These are phyloP conservation scores for Apium graveolens DNA, from an alignment of 129 eudicot species.

Conservation along the genomic window DNA sequence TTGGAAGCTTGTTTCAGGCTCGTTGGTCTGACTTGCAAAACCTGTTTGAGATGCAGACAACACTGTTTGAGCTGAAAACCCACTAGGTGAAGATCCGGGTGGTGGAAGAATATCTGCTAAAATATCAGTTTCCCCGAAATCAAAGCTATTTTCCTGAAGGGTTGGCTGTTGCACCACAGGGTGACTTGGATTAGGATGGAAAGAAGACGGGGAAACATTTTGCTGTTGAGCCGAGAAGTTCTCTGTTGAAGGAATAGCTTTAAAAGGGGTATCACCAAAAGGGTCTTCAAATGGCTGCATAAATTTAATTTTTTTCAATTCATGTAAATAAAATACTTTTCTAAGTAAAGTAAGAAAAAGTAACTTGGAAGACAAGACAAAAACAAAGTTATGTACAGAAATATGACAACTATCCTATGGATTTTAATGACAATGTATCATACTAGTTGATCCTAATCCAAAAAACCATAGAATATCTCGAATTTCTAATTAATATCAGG, in stretches of 20 bases:
- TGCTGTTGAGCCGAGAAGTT: conserved; percentile 39
- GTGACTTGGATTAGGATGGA: conserved; percentile 25
- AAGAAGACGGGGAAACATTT: conserved; percentile 27
- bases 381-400: background rate
- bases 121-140: conserved; percentile 50
- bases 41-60: conserved; percentile 14
- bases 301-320: background rate
- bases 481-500: background rate
- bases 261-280: conserved; percentile 91
- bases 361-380: background rate
- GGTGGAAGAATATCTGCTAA: conserved; percentile 91
- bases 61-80: conserved; percentile 19
- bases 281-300: conserved; percentile 91
- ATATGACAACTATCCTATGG: background rate
- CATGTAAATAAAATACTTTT: background rate
- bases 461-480: background rate
- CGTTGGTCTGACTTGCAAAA: conserved; percentile 18
- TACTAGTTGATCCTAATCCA: background rate
- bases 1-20: conserved; percentile 14
- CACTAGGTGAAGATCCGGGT: conserved; percentile 37
- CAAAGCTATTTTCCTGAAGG: conserved; percentile 27
- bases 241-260: conserved; percentile 55
- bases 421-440: background rate
- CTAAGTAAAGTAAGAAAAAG: background rate
- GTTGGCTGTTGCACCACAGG: conserved; percentile 32